Conservation (phyloP, 176 grass and related monocot genomes). For the Carex parvula region DNA sequence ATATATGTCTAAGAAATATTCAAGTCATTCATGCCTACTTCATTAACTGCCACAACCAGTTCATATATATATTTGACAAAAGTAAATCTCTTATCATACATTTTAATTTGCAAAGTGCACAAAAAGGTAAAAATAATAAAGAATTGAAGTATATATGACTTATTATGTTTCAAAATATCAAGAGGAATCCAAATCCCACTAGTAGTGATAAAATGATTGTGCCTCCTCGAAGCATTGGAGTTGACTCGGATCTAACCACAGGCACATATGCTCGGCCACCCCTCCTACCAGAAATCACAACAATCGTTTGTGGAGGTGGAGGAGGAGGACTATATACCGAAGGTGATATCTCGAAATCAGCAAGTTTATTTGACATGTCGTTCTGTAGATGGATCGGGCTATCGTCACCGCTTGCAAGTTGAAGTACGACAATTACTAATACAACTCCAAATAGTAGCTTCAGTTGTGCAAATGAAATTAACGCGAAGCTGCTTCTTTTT, state of each 20-base stretch:
- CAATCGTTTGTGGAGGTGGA: background rate
- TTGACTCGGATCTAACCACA: background rate
- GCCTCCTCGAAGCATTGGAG: background rate
- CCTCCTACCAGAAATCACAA: background rate
- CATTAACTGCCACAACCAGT: too few species aligned
- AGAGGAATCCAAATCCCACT: background rate
- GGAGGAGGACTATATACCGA: background rate
- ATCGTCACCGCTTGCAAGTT: background rate
- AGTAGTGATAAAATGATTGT: background rate
- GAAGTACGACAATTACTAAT: background rate
- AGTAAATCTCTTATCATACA: background rate
- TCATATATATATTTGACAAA: too few species aligned
- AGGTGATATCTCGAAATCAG: background rate
- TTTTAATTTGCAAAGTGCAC: background rate
- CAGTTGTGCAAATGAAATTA: background rate
- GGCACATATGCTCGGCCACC: background rate
- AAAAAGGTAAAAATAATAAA: background rate
- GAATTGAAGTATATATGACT: too few species aligned
- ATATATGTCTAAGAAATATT: too few species aligned
- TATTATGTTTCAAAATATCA: background rate
- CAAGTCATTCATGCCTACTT: too few species aligned
- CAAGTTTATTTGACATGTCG: background rate
- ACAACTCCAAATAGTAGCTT: slow-evolving; percentile 12
- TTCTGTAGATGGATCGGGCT: too few species aligned
- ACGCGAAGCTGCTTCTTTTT: too few species aligned